Conservation (phyloP, 805 yeast species). For the Ogataea kodamae region DNA sequence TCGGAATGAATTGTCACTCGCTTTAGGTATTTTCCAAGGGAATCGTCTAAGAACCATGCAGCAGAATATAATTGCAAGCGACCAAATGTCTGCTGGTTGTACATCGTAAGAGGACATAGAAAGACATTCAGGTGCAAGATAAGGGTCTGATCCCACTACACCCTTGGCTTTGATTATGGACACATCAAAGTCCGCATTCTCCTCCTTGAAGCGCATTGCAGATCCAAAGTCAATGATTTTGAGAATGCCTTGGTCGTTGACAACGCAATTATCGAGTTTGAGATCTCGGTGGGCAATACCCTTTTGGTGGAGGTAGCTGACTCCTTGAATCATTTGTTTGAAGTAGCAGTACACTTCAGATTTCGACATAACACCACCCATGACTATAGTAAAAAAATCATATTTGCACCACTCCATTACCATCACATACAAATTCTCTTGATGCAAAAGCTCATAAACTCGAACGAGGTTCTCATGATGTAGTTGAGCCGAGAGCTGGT, state of each 20-base stretch:
- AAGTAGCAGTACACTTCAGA: slow-evolving; percentile 78
- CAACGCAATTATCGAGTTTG: slow-evolving; percentile 91
- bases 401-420: slow-evolving; percentile 92
- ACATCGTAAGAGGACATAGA: slow-evolving; percentile 64
- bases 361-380: slow-evolving; percentile 76
- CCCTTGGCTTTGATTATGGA: slow-evolving; percentile 67
- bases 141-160: slow-evolving; percentile 94
- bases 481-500: slow-evolving; percentile 72
- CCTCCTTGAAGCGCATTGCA: slow-evolving; percentile 61
- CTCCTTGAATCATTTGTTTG: slow-evolving; percentile 75
- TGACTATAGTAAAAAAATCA: slow-evolving; percentile 89
- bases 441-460: slow-evolving; percentile 76
- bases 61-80: slow-evolving; percentile 85
- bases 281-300: slow-evolving; percentile 93
- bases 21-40: slow-evolving; percentile 94
- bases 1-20: slow-evolving; percentile 68
- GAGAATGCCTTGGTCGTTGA: slow-evolving; percentile 65
- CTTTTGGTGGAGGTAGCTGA: slow-evolving; percentile 66
- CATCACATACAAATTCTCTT: slow-evolving; percentile 58
- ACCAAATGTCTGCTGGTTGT: slow-evolving; percentile 88
- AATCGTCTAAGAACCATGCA: slow-evolving; percentile 84
- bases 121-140: slow-evolving; percentile 89
- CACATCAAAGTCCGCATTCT: slow-evolving; percentile 34
- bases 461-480: slow-evolving; percentile 77
- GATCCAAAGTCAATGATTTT: slow-evolving; percentile 94